phyloP scores from a whole-genome alignment of 495 filamentous ascomycete genomes.

The Entonaema liquescens region DNA sequence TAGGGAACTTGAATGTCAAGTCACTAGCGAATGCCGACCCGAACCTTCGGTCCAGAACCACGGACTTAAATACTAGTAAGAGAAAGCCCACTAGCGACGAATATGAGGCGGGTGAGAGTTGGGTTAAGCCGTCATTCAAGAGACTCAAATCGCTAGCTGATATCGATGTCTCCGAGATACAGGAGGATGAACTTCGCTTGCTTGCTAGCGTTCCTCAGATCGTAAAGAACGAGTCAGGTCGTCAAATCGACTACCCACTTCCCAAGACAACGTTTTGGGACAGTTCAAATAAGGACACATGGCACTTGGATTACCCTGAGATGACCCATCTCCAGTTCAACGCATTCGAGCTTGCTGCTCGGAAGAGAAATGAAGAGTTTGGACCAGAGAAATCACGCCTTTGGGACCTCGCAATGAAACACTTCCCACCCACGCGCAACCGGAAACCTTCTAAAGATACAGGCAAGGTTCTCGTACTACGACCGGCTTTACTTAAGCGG shows the following conservation, averaged over 20 bases:
- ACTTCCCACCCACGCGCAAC: slow-evolving; percentile 52
- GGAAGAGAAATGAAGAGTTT: slow-evolving; percentile 56
- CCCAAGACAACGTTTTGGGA: slow-evolving; percentile 61
- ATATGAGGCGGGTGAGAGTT: slow-evolving; percentile 28
- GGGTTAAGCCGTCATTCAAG: slow-evolving; percentile 53
- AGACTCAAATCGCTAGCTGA: slow-evolving; percentile 53
- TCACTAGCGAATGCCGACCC: slow-evolving; percentile 41
- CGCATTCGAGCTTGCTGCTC: slow-evolving; percentile 53
- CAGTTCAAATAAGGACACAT: slow-evolving; percentile 55
- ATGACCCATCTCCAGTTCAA: slow-evolving; percentile 62
- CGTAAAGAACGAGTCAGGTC: slow-evolving; percentile 44
- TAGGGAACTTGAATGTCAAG: slow-evolving; percentile 55
- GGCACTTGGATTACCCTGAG: slow-evolving; percentile 62
- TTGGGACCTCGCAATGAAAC: slow-evolving; percentile 58
- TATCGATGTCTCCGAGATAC: slow-evolving; percentile 19
- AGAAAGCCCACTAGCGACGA: slow-evolving; percentile 56
- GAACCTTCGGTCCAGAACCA: slow-evolving; percentile 18
- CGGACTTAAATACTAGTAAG: slow-evolving; percentile 54
- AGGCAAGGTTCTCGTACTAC: slow-evolving; percentile 25
- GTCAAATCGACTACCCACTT: slow-evolving; percentile 60
- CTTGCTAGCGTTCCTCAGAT: slow-evolving; percentile 52
- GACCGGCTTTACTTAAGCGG: slow-evolving; percentile 31
- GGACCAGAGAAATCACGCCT: slow-evolving; percentile 51
- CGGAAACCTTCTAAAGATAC: slow-evolving; percentile 8
- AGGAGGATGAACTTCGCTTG: slow-evolving; percentile 48